A percentile compares a stretch with the other conserved stretches of the same genome.
Evolutionary conservation across 495 filamentous ascomycete genomes (phyloP).

Genomic region (Aspergillus saccharolyticus): DNA sequence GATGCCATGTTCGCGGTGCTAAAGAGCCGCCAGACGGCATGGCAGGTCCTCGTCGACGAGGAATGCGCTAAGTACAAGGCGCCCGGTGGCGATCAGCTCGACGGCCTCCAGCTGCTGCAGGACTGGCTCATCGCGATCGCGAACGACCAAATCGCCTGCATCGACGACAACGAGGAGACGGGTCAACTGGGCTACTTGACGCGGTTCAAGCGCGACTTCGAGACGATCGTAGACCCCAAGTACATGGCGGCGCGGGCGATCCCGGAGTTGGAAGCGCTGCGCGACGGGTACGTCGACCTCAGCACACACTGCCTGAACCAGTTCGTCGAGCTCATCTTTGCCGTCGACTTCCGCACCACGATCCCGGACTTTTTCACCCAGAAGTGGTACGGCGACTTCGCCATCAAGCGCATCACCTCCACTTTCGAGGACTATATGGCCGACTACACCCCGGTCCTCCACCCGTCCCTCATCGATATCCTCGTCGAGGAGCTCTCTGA

Average conservation of each 20-base stretch:
- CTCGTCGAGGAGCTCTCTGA: constrained; percentile 86
- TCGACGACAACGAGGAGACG: constrained; percentile 74
- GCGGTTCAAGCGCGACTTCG: constrained; percentile 73
- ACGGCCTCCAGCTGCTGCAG: constrained; percentile 75
- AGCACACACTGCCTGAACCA: constrained; percentile 83
- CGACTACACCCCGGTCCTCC: constrained; percentile 76
- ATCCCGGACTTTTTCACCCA: constrained; percentile 86
- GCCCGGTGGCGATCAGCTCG: constrained; percentile 55
- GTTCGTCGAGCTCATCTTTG: constrained; percentile 80
- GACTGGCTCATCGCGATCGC: constrained; percentile 96
- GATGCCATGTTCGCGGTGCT: constrained; percentile 90
- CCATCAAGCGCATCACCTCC: constrained; percentile 81
- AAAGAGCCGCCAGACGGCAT: constrained; percentile 70
- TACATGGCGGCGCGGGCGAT: constrained; percentile 68
- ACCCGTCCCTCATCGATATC: constrained; percentile 81
- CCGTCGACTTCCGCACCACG: constrained; percentile 74
- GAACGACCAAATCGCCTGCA: constrained; percentile 97
- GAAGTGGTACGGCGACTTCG: constrained; percentile 76
- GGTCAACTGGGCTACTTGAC: constrained; percentile 70
- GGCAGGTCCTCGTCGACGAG: constrained; percentile 84
- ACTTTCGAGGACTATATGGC: constrained; percentile 92
- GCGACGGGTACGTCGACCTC: constrained; percentile 89
- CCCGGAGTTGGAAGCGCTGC: constrained; percentile 66
- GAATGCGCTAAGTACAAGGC: constrained; percentile 68
- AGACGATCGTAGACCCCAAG: constrained; percentile 68